Evolutionary conservation across 2,329 filamentous ascomycete genomes (phyloP).

Genomic region (Phyllosticta citribraziliensis): DNA sequence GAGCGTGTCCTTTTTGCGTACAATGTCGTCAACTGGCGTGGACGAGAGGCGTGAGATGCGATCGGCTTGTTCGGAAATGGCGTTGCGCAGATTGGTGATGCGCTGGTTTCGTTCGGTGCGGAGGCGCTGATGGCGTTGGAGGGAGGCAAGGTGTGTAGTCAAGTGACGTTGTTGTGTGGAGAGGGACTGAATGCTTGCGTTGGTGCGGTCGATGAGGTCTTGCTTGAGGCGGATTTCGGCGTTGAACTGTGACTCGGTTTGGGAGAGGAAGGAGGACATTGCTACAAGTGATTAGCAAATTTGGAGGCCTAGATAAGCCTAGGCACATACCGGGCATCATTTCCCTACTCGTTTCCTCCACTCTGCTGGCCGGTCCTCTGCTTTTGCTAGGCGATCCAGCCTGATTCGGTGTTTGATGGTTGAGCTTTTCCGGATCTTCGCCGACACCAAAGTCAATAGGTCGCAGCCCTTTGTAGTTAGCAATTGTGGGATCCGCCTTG

Average conservation of each 20-base stretch:
- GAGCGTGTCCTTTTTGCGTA: conserved; percentile 39
- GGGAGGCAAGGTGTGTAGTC: conserved; percentile 59
- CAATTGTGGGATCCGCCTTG: conserved; percentile 82
- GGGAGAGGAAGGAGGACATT: conserved; percentile 71
- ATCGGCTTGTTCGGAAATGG: conserved; percentile 58
- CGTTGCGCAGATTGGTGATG: conserved; percentile 66
- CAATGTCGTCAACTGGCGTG: conserved; percentile 4
- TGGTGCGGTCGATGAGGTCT: conserved; percentile 69
- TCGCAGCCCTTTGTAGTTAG: conserved; percentile 79
- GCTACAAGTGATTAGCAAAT: conserved; percentile 37
- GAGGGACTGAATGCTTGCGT: conserved; percentile 68
- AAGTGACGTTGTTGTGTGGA: conserved; percentile 71
- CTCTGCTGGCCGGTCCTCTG: conserved; percentile 33
- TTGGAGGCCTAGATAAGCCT: background rate
- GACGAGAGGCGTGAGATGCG: conserved; percentile 6
- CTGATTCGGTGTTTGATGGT: conserved; percentile 29
- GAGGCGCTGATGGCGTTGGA: conserved; percentile 56
- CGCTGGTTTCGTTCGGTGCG: conserved; percentile 57
- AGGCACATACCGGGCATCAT: conserved; percentile 62
- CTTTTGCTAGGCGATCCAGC: conserved; percentile 26
- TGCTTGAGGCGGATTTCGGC: conserved; percentile 77
- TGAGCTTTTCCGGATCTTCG: conserved; percentile 44
- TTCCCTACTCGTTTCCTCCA: conserved; percentile 68
- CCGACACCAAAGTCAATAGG: conserved; percentile 94
- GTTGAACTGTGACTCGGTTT: conserved; percentile 70